phyloP scores from a whole-genome alignment of 257 asterid species.

The Solanum virginianum region DNA sequence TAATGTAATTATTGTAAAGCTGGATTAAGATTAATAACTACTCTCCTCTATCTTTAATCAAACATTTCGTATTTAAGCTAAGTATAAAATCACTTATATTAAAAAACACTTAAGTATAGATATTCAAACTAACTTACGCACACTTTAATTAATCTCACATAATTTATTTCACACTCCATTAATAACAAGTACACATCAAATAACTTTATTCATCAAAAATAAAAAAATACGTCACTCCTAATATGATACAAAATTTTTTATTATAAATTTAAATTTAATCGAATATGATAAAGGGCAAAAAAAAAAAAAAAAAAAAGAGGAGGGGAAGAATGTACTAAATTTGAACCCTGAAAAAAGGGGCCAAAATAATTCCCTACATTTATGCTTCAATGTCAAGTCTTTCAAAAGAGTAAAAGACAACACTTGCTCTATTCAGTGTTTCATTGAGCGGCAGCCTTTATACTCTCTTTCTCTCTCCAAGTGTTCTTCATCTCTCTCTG shows the following conservation, averaged over 20 bases:
- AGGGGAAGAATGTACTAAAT: background rate
- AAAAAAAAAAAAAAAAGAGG: background rate
- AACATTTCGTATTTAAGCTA: no score
- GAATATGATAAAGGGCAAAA: accelerated
- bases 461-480: background rate
- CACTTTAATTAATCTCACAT: no score
- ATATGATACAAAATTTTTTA: accelerated
- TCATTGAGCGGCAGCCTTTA: background rate
- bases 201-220: no score
- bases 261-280: background rate
- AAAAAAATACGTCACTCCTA: no score
- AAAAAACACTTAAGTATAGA: no score
- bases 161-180: no score
- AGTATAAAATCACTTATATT: no score
- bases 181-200: no score
- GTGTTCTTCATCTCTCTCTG: background rate
- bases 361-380: background rate
- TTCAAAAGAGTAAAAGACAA: background rate
- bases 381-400: background rate
- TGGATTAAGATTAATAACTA: no score
- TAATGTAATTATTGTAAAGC: no score
- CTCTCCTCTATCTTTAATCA: no score
- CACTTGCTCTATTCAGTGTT: background rate
- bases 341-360: background rate
- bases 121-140: no score